Conservation (phyloP, 257 asterid genomes). For the Cynanchum wilfordii region DNA sequence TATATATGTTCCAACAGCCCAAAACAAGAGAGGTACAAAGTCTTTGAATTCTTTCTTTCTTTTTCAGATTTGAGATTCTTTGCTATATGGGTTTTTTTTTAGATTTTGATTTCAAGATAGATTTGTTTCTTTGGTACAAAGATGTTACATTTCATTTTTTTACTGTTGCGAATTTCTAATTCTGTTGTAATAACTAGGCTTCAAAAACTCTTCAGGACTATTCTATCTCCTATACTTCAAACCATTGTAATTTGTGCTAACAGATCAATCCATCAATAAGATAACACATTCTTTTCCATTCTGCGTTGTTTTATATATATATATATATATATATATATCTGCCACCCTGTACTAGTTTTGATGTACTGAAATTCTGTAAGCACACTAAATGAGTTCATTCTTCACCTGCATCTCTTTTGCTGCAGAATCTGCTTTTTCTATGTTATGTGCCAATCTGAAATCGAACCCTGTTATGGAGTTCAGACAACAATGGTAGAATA, state of each 20-base stretch:
- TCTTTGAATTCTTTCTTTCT: slow-evolving; percentile 13
- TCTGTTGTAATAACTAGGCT: background rate
- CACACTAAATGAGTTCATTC: background rate
- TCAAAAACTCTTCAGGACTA: background rate
- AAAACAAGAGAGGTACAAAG: background rate
- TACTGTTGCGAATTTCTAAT: background rate
- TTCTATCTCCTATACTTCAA: background rate
- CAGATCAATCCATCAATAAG: background rate
- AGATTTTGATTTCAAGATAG: background rate
- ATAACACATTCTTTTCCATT: background rate
- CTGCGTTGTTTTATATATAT: background rate
- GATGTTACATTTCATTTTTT: background rate
- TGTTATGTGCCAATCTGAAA: background rate
- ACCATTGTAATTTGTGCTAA: background rate
- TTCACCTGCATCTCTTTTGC: background rate
- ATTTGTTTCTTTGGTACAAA: background rate
- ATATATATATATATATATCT: background rate
- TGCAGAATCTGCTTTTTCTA: background rate
- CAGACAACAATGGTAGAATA: background rate
- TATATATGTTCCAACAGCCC: slow-evolving; percentile 10
- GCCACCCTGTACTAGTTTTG: no score
- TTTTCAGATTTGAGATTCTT: slow-evolving; percentile 24
- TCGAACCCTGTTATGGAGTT: background rate
- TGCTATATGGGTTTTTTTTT: slow-evolving; percentile 2
- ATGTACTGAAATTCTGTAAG: no score